These are phyloP conservation scores for Beauveria australis DNA, from an alignment of 2,329 filamentous ascomycete genomes.

Conservation along the genomic window DNA sequence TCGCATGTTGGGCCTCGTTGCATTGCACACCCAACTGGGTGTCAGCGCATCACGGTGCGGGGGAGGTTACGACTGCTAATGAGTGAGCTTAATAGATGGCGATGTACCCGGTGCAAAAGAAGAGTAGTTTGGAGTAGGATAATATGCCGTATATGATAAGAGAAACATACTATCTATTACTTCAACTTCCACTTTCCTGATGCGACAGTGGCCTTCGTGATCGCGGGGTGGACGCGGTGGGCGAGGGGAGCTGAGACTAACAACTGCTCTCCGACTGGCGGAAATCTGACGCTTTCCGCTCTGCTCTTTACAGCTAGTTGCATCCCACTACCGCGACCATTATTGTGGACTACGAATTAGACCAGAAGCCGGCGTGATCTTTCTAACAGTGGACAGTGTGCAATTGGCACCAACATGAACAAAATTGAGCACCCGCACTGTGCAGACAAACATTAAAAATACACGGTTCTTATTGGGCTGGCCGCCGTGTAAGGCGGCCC, in stretches of 20 bases:
- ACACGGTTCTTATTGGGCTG: background rate
- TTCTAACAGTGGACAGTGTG: background rate
- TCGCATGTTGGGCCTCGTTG: background rate
- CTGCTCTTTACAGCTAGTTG: background rate
- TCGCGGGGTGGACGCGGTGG: background rate
- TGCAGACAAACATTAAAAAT: background rate
- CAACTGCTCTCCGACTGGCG: background rate
- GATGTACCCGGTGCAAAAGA: background rate
- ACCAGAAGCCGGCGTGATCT: background rate
- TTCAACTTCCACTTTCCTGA: background rate
- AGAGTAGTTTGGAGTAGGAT: conserved; percentile 1
- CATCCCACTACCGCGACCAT: background rate
- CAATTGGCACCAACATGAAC: background rate
- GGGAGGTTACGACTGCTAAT: background rate
- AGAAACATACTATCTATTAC: background rate
- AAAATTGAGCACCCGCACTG: background rate
- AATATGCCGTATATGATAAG: background rate
- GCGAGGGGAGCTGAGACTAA: background rate
- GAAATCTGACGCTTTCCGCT: background rate
- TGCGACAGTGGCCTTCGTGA: background rate
- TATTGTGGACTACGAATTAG: background rate
- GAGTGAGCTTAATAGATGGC: conserved; percentile 6
- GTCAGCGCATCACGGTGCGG: background rate
- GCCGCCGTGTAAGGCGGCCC: conserved; percentile 3
- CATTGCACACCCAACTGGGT: background rate